Base-by-base conservation (phyloP, 768 basidiomycete species). In the Calocybe indica region DNA sequence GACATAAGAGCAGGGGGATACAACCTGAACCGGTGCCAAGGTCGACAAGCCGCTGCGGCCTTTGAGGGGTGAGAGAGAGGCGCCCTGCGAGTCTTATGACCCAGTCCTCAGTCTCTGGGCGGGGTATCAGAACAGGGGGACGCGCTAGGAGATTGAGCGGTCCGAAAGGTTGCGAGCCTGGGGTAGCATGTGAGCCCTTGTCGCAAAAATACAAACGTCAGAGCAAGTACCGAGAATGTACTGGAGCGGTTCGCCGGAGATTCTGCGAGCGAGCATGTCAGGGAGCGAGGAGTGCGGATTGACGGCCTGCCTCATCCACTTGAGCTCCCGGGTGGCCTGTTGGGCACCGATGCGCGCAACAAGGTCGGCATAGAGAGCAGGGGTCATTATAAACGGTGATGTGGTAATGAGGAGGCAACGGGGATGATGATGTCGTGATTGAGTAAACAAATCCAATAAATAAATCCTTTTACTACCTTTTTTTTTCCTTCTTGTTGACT, bases 31-130 rank as follows among this genome's bases (percentile, higher is more conserved):
- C 95, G 5, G 93, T 95, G 62, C 94, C 92, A 39, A 98, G 79
- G 67, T 99, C 95, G 31, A 97, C 72, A 28, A 94, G 64, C 30
- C 68, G 69, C 39, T 67, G 53, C 47, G 70, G 64, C 41, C 54
- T 61, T 46, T 63, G 53, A 35, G 63, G 54, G 11, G 64, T 60
- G 6, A 73, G 72, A 2, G 63, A 51, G 43, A 79, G 56, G n/a
- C 61, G 58, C 9, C 74, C 67, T 28, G 83, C 74, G 47, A 92
- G 76, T 43, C 72, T 74, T 7, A 80, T 62, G 6, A 83, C 72
- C 87, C 88, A 90, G 53, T 91, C 66, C 59, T 96, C 92, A 0
- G 95, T 99, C 65, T 99, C 95, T 38, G 93, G 89, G 10, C 95
- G 85, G 9, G 95, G 95, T 37, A 98, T 97, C 53, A 98, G 82